A percentile compares a stretch with the other conserved stretches of the same genome.
These are phyloP conservation scores for Begonia peltatifolia DNA, from an alignment of 306 rosid species.

Conservation along the genomic window DNA sequence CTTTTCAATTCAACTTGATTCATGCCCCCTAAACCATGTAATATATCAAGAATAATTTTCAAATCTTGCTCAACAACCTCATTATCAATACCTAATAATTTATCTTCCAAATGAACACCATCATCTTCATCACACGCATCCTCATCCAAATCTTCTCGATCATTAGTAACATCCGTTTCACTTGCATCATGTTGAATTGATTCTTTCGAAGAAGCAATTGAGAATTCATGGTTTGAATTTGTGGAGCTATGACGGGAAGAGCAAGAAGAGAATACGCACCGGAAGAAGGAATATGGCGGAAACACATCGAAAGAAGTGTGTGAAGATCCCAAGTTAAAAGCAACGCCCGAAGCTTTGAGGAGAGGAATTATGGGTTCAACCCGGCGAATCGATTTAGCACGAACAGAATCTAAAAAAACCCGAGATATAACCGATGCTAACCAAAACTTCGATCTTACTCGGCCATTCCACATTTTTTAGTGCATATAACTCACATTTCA, in stretches of 20 bases:
- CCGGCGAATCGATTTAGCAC: background rate
- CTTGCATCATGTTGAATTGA: background rate
- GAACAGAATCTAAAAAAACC: background rate
- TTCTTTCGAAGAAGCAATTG: background rate
- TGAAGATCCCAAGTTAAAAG: constrained; percentile 2
- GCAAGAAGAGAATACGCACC: background rate
- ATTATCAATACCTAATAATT: constrained; percentile 15
- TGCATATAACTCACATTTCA: background rate
- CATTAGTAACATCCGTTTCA: background rate
- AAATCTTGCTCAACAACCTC: constrained; percentile 26
- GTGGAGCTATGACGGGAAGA: background rate
- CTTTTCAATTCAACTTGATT: constrained; percentile 17
- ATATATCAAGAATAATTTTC: constrained; percentile 39
- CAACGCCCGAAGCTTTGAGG: background rate
- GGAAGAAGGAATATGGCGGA: background rate
- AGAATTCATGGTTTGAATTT: background rate
- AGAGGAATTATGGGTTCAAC: constrained; percentile 1
- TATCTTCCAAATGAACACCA: constrained; percentile 8
- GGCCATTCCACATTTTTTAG: constrained; percentile 3
- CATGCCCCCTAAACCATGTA: constrained; percentile 20
- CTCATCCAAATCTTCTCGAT: constrained; percentile 5
- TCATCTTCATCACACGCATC: constrained; percentile 7
- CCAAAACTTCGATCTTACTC: constrained; percentile 3
- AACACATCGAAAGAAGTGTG: background rate
- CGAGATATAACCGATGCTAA: background rate